Evolutionary conservation across 2,329 filamentous ascomycete genomes (phyloP).

Genomic region (Phoma sp.): DNA sequence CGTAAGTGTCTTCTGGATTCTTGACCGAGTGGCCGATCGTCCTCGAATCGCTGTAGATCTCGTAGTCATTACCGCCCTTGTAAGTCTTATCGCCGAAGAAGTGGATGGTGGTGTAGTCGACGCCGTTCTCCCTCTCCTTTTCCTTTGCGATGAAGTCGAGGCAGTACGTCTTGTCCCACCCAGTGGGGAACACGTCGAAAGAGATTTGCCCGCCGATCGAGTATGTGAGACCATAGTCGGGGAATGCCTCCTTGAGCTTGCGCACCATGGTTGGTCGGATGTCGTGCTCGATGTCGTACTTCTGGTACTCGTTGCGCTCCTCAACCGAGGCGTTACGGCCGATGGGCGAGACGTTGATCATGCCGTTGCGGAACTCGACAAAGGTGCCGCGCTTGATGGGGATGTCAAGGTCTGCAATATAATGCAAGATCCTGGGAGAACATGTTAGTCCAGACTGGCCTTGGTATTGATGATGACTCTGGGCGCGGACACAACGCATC

Average conservation of each 20-base stretch:
- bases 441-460: constrained; percentile 41
- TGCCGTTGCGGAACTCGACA: constrained; percentile 87
- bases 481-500: background rate
- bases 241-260: constrained; percentile 79
- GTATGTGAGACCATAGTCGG: constrained; percentile 85
- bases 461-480: background rate
- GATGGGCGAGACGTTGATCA: constrained; percentile 85
- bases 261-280: constrained; percentile 79
- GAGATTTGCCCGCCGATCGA: constrained; percentile 97
- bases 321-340: constrained; percentile 82
- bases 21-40: constrained; percentile 86
- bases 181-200: constrained; percentile 94
- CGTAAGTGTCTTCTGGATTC: constrained; percentile 81
- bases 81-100: constrained; percentile 98
- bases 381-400: constrained; percentile 85
- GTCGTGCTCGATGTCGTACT: constrained; percentile 78
- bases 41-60: constrained; percentile 84
- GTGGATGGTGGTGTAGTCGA: constrained; percentile 86
- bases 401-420: constrained; percentile 82
- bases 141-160: constrained; percentile 85
- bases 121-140: constrained; percentile 66
- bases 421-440: constrained; percentile 66
- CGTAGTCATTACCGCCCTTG: constrained; percentile 90
- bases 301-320: constrained; percentile 83
- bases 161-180: constrained; percentile 99